Evolutionary conservation across 2,329 filamentous ascomycete genomes (phyloP), one percentile per base, ranked within the genome.

Genomic region (Colletotrichum gigasporum): DNA sequence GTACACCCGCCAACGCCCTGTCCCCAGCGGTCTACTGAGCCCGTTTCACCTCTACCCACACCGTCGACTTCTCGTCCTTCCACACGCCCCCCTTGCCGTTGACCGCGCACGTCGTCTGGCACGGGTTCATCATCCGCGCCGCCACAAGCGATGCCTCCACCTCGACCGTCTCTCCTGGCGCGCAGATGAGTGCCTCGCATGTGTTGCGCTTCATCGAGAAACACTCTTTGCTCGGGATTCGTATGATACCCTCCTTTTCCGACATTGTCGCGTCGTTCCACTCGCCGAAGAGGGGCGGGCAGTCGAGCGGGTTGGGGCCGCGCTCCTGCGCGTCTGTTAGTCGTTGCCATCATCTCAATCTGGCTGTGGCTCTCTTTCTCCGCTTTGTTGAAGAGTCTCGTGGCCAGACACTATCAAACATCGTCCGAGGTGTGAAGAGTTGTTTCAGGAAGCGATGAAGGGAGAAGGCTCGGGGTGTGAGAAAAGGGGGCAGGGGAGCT

Each of bases 91-190:
- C 57, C 26, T 37, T 48, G 8, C 55, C 61, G 24, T 60, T 60
- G 24, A 64, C 61, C 11, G 53, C 14, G 22, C 61, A 64, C 11
- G 48, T 64, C 9, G 50, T 53, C 35, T 64, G 61, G 22, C 52
- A 12, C 1, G 56, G 55, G 18, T 61, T 53, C 61, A 64, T 64
- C 61, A 64, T 60, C 5, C 61, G 47, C 16, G 39, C 61, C 10
- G 47, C 48, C n/a, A 35, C 39, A 30, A 62, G 20, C 12, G 42
- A 26, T 8, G 14, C 14, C 9, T 54, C 20, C 7, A 55, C 20
- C 48, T 54, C 50, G 20, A 54, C 41, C 5, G 9, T 2, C 2
- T 48, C 32, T 4, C 7, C 32, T 16, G 41, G n/a, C 24, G 56
- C 34, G 32, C 61, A 64, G 22, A 64, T 28, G 26, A 32, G 24